A percentile compares a stretch with the other conserved stretches of the same genome.
Evolutionary conservation across 306 rosid species (phyloP).

Genomic region (Oemleria cerasiformis): DNA sequence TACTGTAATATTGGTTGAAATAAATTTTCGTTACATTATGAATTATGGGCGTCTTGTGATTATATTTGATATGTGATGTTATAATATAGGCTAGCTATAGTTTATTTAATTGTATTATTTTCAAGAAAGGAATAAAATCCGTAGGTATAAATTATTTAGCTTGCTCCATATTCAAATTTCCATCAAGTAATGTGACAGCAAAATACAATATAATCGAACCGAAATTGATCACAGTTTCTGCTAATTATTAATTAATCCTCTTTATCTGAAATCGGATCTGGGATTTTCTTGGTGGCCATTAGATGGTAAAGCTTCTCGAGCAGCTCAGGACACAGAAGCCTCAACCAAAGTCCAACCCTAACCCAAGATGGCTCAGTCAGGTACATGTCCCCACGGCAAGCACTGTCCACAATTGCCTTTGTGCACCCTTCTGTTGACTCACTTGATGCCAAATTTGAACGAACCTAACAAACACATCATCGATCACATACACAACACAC

Average conservation of each 20-base stretch:
- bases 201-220: neutral
- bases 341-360: neutral
- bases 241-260: neutral
- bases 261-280: neutral
- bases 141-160: too few species aligned
- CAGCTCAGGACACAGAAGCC: slow-evolving; percentile 10
- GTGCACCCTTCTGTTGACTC: slow-evolving; percentile 24
- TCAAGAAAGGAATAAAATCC: too few species aligned
- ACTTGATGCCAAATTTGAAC: neutral
- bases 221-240: neutral
- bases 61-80: too few species aligned
- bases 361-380: slow-evolving; percentile 38
- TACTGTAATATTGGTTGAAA: too few species aligned
- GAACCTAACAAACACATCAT: slow-evolving; percentile 14
- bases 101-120: too few species aligned
- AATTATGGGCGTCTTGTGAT: too few species aligned
- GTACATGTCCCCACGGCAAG: slow-evolving; percentile 36
- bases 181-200: neutral
- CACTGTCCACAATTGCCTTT: slow-evolving; percentile 31
- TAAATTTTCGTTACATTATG: too few species aligned
- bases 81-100: too few species aligned
- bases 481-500: neutral
- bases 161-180: too few species aligned
- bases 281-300: neutral
- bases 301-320: slow-evolving; percentile 6